Conservation (phyloP, 202 grass and related monocot species). For the Setaria italica region DNA sequence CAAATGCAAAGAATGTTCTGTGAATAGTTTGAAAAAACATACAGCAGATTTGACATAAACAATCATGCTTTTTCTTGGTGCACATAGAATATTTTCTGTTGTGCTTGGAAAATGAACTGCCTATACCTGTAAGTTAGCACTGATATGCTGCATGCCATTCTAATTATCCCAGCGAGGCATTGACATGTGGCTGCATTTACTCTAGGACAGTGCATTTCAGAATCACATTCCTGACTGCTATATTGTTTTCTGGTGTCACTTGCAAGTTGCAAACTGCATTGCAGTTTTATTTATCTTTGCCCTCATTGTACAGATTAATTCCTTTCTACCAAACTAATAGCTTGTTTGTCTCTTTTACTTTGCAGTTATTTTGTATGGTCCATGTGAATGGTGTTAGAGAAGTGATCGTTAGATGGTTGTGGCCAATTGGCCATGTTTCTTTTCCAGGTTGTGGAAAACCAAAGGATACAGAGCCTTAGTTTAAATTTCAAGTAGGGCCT, state of each 20-base stretch:
- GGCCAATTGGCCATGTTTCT: background rate
- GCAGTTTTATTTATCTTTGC: background rate
- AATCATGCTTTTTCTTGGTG: slow-evolving; percentile 19
- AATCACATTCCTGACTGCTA: slow-evolving; percentile 15
- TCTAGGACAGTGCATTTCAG: slow-evolving; percentile 9
- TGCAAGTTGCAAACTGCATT: slow-evolving; percentile 1
- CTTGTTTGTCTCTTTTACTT: slow-evolving; percentile 6
- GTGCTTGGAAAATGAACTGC: slow-evolving; percentile 37
- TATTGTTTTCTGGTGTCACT: slow-evolving; percentile 13
- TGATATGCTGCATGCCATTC: slow-evolving; percentile 23
- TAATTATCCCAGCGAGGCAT: background rate
- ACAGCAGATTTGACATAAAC: slow-evolving; percentile 38
- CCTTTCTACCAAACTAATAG: slow-evolving; percentile 28
- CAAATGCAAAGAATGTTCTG: slow-evolving; percentile 42
- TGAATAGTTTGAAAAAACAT: slow-evolving; percentile 25
- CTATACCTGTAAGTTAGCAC: background rate
- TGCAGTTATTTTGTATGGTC: background rate
- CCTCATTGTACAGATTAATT: background rate
- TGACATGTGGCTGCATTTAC: slow-evolving; percentile 31
- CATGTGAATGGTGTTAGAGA: slow-evolving; percentile 3
- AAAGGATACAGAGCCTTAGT: slow-evolving; percentile 15
- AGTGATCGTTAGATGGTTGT: background rate
- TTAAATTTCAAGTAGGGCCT: slow-evolving; percentile 5
- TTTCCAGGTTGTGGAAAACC: slow-evolving; percentile 42
- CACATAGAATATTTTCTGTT: slow-evolving; percentile 44